Evolutionary conservation across 306 rosid genomes (phyloP).

Genomic region (Acacia crassicarpa): DNA sequence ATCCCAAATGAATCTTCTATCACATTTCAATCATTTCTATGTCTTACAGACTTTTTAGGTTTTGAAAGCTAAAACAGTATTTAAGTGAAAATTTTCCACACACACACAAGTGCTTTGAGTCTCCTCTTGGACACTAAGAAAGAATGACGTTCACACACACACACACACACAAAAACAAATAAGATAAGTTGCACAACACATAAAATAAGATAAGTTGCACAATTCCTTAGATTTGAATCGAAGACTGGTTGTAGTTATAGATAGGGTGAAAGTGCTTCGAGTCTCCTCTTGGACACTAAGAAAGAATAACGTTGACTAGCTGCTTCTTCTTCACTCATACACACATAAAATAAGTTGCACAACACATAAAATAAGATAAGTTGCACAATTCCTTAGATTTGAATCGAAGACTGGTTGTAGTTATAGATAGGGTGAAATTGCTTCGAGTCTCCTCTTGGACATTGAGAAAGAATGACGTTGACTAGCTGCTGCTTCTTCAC

Average conservation of each 20-base stretch:
- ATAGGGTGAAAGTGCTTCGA: background rate
- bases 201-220: background rate
- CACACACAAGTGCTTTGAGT: no score
- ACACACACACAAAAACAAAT: no score
- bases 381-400: background rate
- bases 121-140: no score
- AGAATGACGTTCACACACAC: no score
- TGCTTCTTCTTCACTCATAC: no score
- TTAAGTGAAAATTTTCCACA: no score
- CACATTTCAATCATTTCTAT: no score
- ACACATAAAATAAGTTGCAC: no score
- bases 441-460: background rate
- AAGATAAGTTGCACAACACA: no score
- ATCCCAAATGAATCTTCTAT: no score
- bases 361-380: background rate
- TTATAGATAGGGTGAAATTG: background rate
- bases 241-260: background rate
- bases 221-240: background rate
- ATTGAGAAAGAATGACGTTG: background rate
- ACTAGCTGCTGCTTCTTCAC: background rate
- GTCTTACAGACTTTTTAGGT: no score
- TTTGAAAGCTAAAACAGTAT: no score
- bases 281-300: background rate
- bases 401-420: background rate
- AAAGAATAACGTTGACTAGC: background rate